Base-by-base conservation (phyloP, 23 red algal species). In the Gracilaria vermiculophylla region DNA sequence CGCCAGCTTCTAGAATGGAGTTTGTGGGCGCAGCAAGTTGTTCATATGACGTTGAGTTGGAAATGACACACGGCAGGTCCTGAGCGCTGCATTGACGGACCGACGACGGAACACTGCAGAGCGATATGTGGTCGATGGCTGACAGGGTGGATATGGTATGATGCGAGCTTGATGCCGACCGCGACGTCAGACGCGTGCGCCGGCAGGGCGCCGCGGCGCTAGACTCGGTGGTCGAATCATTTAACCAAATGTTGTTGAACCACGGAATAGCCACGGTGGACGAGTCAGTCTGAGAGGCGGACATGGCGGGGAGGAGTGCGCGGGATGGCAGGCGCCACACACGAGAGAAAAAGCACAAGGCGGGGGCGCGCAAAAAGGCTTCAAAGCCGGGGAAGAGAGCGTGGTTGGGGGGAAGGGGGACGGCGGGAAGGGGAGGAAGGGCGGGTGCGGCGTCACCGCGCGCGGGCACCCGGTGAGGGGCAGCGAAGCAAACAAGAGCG, bases 161-260 rank as follows among this genome's bases (percentile, higher is more conserved):
- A 34, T 21, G 24, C 19, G 76, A 79, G 17, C 76, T 79, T 2
- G 76, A 79, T 9, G 53, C 31, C 0, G 76, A 79, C 31, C 57
- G 53, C 27, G 76, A 28, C 19, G 49, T 79, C 20, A 49, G 16
- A 21, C 76, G 37, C 45, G 42, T 1, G 24, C 34, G 76, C 14
- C 76, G 53, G 57, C 32, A 79, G 0, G 76, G 28, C 0, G 76
- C 5, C 3, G 45, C 28, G 1, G 76, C 13, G n/a, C 4, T 31
- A n/a, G 76, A 3, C 3, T 54, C 53, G 31, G 76, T 55, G 27
- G 76, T 2, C 23, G 34, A 23, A 79, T 79, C 76, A 58, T 60
- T 79, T 47, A 79, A 35, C 76, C 76, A 79, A 20, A 79, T 79
- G 43, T 79, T 79, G 19, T 79, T 79, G 35, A 79, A 79, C 76